These are phyloP conservation scores for Melampsora americana DNA, from an alignment of 1,284 basidiomycete species.

Conservation along the genomic window DNA sequence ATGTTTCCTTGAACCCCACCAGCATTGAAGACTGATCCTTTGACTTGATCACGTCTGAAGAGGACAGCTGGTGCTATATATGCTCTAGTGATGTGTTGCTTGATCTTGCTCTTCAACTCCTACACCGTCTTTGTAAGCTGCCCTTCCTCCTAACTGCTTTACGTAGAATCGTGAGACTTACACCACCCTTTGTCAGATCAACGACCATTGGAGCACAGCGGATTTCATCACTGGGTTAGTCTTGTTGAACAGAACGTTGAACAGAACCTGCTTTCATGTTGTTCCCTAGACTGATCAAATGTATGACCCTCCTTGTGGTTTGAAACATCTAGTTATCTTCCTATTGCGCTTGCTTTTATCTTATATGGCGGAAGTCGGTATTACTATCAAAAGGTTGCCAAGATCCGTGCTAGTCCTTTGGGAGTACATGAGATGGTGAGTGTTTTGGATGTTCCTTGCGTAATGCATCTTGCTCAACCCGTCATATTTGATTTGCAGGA, in stretches of 20 bases:
- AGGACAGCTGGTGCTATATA: slow-evolving; percentile 63
- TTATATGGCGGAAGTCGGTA: slow-evolving; percentile 11
- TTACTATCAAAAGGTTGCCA: neutral
- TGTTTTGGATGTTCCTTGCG: neutral
- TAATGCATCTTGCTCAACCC: neutral
- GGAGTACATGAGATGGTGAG: slow-evolving; percentile 30
- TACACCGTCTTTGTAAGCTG: slow-evolving; percentile 39
- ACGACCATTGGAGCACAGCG: slow-evolving; percentile 54
- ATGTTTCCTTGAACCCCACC: too few species aligned
- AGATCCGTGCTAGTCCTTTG: neutral
- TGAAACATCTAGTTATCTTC: neutral
- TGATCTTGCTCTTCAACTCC: slow-evolving; percentile 68
- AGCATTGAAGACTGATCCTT: neutral
- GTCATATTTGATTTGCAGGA: neutral
- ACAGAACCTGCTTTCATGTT: neutral
- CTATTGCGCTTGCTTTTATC: neutral
- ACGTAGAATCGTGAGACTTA: slow-evolving; percentile 61
- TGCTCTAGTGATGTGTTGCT: slow-evolving; percentile 59
- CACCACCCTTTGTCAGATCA: slow-evolving; percentile 68
- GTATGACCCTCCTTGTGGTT: neutral
- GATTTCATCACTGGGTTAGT: slow-evolving; percentile 48
- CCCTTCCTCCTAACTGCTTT: neutral
- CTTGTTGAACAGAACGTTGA: neutral
- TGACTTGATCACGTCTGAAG: neutral
- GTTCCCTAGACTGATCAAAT: neutral